Conservation (phyloP, 1,284 basidiomycete species). For the Cutaneotrichosporon curvatum region DNA sequence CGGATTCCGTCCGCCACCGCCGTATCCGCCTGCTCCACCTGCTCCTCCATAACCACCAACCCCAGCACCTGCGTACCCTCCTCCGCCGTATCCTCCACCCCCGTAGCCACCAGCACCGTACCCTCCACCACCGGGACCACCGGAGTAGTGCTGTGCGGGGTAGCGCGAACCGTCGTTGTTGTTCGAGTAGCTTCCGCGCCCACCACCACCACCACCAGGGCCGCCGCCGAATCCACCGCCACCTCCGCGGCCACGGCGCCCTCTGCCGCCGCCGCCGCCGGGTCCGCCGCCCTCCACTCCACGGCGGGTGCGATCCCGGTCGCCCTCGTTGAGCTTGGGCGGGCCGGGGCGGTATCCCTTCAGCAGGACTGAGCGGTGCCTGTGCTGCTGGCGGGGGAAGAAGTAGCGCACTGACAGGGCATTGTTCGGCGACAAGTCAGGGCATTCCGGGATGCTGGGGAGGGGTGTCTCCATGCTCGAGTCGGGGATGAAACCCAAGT, state of each 20-base stretch:
- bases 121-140: slow-evolving; percentile 9
- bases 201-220: slow-evolving; percentile 6
- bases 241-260: slow-evolving; percentile 47
- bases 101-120: slow-evolving; percentile 14
- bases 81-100: slow-evolving; percentile 7
- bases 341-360: slow-evolving; percentile 61
- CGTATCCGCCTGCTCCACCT: neutral
- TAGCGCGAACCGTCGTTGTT: slow-evolving; percentile 2
- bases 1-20: slow-evolving; percentile 9
- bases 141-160: neutral
- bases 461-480: slow-evolving; percentile 81
- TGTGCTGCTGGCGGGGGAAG: slow-evolving; percentile 77
- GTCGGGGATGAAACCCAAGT: slow-evolving; percentile 83
- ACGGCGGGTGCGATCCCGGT: slow-evolving; percentile 60
- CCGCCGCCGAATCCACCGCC: neutral
- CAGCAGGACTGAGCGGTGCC: slow-evolving; percentile 78
- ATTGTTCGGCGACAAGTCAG: slow-evolving; percentile 77
- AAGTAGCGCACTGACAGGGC: slow-evolving; percentile 81
- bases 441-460: slow-evolving; percentile 43
- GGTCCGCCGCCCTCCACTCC: slow-evolving; percentile 37
- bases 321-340: slow-evolving; percentile 61
- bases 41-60: slow-evolving; percentile 10
- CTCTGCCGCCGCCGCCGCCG: slow-evolving; percentile 30
- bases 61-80: slow-evolving; percentile 1
- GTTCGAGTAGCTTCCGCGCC: neutral